A percentile compares a stretch with the other conserved stretches of the same genome.
Conservation (phyloP, 2,329 filamentous ascomycete species). For the Colletotrichum sp. region DNA sequence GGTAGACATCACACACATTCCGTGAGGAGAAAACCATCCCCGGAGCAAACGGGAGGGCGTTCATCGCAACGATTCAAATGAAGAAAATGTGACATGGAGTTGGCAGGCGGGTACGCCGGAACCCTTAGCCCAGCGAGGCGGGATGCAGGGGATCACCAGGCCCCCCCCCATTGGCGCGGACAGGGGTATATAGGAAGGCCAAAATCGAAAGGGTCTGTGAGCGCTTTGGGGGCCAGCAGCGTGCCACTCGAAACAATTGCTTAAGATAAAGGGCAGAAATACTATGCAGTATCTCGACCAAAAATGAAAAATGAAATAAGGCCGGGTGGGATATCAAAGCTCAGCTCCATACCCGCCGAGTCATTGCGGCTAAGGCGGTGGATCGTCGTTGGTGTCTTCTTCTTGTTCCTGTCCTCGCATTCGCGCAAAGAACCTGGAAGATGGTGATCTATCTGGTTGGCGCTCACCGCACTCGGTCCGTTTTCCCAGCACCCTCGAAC, state of each 20-base stretch:
- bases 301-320: neutral
- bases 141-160: neutral
- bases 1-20: neutral
- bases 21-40: neutral
- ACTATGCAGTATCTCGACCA: neutral
- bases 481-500: neutral
- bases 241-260: neutral
- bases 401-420: neutral
- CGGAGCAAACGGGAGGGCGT: neutral
- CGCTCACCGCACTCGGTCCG: neutral
- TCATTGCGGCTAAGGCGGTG: neutral
- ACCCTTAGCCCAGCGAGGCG: neutral
- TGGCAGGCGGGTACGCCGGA: constrained; percentile 4
- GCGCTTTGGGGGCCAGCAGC: neutral
- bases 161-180: neutral
- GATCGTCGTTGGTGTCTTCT: neutral
- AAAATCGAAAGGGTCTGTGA: neutral
- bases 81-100: neutral
- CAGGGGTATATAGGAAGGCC: neutral
- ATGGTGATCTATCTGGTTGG: neutral
- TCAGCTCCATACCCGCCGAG: neutral
- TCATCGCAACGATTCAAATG: constrained; percentile 3
- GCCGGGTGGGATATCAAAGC: neutral
- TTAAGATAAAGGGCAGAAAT: neutral
- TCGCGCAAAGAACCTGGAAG: neutral